Percentiles rank a stretch among this genome's conserved stretches.
Conservation (phyloP, 2,329 filamentous ascomycete genomes). For the Aspergillus udagawae region DNA sequence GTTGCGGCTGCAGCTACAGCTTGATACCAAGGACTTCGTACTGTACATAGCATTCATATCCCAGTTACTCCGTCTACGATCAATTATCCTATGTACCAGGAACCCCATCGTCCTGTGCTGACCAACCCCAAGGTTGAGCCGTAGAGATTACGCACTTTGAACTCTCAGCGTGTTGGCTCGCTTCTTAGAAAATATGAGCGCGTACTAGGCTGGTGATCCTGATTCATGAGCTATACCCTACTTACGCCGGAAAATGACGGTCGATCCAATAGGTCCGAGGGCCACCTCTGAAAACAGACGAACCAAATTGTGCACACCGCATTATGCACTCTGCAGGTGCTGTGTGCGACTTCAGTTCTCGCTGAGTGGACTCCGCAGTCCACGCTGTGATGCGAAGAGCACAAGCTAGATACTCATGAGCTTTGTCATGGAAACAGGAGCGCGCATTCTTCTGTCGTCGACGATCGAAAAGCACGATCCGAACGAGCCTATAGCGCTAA, state of each 20-base stretch:
- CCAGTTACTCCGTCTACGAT: neutral
- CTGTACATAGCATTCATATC: neutral
- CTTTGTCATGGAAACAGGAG: too few species aligned
- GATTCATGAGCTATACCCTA: neutral
- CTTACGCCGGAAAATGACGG: conserved; percentile 9
- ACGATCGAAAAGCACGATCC: neutral
- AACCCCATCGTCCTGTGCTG: neutral
- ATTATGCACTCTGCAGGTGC: neutral
- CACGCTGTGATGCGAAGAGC: too few species aligned
- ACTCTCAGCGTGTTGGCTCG: neutral
- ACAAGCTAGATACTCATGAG: too few species aligned
- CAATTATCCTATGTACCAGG: neutral
- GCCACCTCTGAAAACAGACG: neutral
- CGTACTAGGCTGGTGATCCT: neutral
- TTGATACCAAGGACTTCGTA: conserved; percentile 9
- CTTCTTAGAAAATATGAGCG: neutral
- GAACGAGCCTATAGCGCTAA: too few species aligned
- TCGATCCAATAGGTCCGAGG: conserved; percentile 6
- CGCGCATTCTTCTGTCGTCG: neutral
- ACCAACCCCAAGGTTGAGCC: neutral
- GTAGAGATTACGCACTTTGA: neutral
- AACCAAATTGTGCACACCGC: conserved; percentile 1
- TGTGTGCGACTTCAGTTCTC: neutral
- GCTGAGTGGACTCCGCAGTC: neutral
- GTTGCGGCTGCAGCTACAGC: conserved; percentile 28